Evolutionary conservation across 495 filamentous ascomycete species (phyloP), one percentile per base, ranked within the genome.

Genomic region (Lindgomyces ingoldianus): DNA sequence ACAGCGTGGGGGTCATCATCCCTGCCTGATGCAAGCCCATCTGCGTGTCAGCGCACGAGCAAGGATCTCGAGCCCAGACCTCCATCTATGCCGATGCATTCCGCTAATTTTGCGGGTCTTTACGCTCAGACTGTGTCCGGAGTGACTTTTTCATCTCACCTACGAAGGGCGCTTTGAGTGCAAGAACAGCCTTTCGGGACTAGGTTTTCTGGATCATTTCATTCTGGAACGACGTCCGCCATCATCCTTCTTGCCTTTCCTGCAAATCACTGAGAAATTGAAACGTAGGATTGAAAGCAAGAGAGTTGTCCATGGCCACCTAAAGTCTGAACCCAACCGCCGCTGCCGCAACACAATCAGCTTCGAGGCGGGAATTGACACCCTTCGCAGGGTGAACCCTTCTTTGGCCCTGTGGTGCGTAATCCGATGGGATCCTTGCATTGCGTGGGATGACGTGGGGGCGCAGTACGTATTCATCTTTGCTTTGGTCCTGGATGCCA

Each of bases 1-100:
- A 54, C n/a, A 24, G 51, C 62, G 54, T 65, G 55, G 62, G 62
- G 54, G 62, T 65, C 55, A 46, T 16, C 48, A 22, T 42, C 44
- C 45, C 45, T 44, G 47, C 46, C 22, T 21, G 14, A 50, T 30
- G 42, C 22, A 16, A 41, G 48, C 42, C 46, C 42, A n/a, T 30
- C 19, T 61, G 58, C 58, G 52, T 24, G 58, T 61, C 58, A 64
- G 46, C 61, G 46, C 54, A 47, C 39, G 42, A 36, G 45, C 52
- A 57, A 48, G 61, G 61, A 49, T 41, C 22, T 16, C 11, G 22
- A 8, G 44, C 10, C 22, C 60, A 22, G 42, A 44, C 21, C 33
- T 39, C 14, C 6, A 39, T 39, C 33, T 18, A 41, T 55, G 50
- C 60, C 60, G 60, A 46, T 45, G 22, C 4, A 56, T 39, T 56